Conservation (phyloP, 148 eudicot species). For the Rhododendron ovatum region DNA sequence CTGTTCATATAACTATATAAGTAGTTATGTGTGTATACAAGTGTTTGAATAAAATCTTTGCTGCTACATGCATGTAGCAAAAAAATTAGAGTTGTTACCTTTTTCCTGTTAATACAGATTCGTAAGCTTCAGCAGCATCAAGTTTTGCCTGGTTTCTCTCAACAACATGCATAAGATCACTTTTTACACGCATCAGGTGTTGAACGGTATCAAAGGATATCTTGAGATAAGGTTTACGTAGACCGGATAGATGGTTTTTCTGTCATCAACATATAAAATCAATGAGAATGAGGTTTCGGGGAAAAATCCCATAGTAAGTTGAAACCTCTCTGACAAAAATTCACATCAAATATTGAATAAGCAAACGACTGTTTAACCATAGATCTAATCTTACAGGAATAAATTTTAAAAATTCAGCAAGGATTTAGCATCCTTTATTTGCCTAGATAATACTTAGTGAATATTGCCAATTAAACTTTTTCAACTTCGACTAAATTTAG, state of each 20-base stretch:
- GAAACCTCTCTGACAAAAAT: neutral
- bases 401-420: neutral
- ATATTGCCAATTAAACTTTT: neutral
- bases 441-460: neutral
- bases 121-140: slow-evolving; percentile 90
- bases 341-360: neutral
- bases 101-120: slow-evolving; percentile 71
- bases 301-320: neutral
- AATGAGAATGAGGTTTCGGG: slow-evolving; percentile 1
- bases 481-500: neutral
- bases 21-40: neutral
- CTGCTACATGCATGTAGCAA: neutral
- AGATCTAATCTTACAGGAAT: neutral
- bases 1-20: neutral
- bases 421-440: neutral
- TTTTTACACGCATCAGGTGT: slow-evolving; percentile 79
- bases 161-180: slow-evolving; percentile 78
- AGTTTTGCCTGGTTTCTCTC: slow-evolving; percentile 77
- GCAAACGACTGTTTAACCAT: neutral
- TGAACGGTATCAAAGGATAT: slow-evolving; percentile 93
- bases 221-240: slow-evolving; percentile 80
- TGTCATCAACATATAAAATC: slow-evolving; percentile 26
- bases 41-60: neutral
- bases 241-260: slow-evolving; percentile 97
- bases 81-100: slow-evolving; percentile 38